Percentiles rank a stretch among this genome's conserved stretches.
Conservation (phyloP, 805 yeast species). For the Lachancea nothofagi region DNA sequence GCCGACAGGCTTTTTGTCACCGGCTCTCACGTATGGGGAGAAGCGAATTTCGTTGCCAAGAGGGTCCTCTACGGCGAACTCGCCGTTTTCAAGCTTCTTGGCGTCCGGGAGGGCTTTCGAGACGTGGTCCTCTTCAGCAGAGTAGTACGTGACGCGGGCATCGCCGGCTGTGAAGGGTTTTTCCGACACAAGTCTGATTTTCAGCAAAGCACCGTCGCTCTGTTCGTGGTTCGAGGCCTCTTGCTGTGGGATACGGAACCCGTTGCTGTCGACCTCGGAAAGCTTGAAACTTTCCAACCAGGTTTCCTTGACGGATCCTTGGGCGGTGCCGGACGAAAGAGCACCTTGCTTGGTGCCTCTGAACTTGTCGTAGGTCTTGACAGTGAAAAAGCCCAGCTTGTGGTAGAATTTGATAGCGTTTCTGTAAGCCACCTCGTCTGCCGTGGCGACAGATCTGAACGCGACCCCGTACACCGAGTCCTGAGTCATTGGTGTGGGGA, state of each 20-base stretch:
- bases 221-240: constrained; percentile 36
- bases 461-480: constrained; percentile 38
- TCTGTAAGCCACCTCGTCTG: constrained; percentile 41
- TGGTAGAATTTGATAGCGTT: constrained; percentile 52
- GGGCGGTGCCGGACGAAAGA: constrained; percentile 50
- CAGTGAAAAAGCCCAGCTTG: constrained; percentile 53
- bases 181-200: constrained; percentile 40
- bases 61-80: constrained; percentile 47
- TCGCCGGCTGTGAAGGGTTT: constrained; percentile 23
- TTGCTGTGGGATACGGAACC: constrained; percentile 52
- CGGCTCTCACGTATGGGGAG: constrained; percentile 41
- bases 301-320: constrained; percentile 60
- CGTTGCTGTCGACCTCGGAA: constrained; percentile 53
- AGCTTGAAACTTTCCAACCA: constrained; percentile 70
- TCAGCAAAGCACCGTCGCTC: constrained; percentile 43
- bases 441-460: constrained; percentile 57
- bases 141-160: constrained; percentile 36
- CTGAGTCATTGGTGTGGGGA: not conserved
- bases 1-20: constrained; percentile 26
- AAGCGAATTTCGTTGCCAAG: constrained; percentile 56
- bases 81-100: constrained; percentile 18
- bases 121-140: constrained; percentile 35
- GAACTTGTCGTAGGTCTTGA: constrained; percentile 55
- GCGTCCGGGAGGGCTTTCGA: constrained; percentile 23
- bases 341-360: constrained; percentile 27